These are phyloP conservation scores for Rutstroemia sp. DNA, from an alignment of 2,329 filamentous ascomycete genomes.

Conservation along the genomic window DNA sequence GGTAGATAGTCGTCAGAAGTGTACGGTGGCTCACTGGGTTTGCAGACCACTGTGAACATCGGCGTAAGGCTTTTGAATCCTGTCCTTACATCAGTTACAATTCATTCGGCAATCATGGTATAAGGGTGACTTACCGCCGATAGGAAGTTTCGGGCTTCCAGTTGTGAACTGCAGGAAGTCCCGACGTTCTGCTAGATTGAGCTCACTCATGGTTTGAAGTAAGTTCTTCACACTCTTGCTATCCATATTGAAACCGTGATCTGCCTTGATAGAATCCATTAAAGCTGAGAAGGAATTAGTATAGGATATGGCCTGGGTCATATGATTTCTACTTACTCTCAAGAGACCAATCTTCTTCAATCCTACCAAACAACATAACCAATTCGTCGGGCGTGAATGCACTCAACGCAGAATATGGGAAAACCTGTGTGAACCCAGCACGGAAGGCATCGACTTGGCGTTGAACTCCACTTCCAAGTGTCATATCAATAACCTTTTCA, in stretches of 20 bases:
- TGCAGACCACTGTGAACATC: constrained; percentile 98
- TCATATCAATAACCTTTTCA: constrained; percentile 85
- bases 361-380: constrained; percentile 85
- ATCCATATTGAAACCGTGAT: constrained; percentile 98
- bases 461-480: constrained; percentile 79
- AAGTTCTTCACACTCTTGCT: constrained; percentile 92
- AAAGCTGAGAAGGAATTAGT: constrained; percentile 51
- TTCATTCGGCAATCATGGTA: neutral
- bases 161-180: constrained; percentile 98
- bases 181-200: constrained; percentile 65
- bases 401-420: constrained; percentile 85
- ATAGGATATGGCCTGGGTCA: neutral
- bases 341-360: constrained; percentile 94
- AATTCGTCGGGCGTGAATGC: constrained; percentile 94
- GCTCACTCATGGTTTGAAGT: constrained; percentile 88
- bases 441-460: constrained; percentile 88
- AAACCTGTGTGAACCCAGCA: constrained; percentile 86
- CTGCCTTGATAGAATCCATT: constrained; percentile 97
- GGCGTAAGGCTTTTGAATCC: constrained; percentile 95
- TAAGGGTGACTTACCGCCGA: constrained; percentile 65
- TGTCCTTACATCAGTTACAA: constrained; percentile 36
- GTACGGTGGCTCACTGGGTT: constrained; percentile 92
- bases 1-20: constrained; percentile 96
- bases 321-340: constrained; percentile 62
- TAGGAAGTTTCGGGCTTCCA: constrained; percentile 94